Evolutionary conservation across 2,329 filamentous ascomycete species (phyloP), one percentile per base, ranked within the genome.

Genomic region (Colletotrichum destructivum): DNA sequence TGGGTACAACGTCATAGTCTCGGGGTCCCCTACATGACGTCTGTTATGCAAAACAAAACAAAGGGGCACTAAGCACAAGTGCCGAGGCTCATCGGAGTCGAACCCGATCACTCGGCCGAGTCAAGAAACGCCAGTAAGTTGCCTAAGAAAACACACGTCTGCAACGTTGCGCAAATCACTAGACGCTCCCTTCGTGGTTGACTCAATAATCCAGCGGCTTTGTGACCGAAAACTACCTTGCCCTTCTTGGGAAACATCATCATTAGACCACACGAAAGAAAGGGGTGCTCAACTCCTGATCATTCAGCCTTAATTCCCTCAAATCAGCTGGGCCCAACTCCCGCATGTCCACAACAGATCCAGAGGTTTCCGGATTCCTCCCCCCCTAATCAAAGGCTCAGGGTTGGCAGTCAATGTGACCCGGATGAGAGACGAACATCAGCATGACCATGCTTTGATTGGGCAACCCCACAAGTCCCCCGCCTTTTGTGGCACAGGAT

Each of bases 371-470:
- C 31, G 31, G 31, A 18, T 18, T 13, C 7, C 13, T 26, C 31
- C 35, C n/a, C 31, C 46, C 18, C 16, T 23, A 16, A 4, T 9
- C 18, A 38, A 2, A 46, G n/a, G 26, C 18, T 15, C 2, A 4
- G 31, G 26, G 8, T 38, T 38, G 44, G 31, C 12, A 40, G 13
- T 4, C 16, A 8, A 23, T 18, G 15, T 26, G 23, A 12, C 21
- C 21, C 35, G 6, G 46, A 51, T 52, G 21, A 51, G 21, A 51
- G 60, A 62, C 60, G 60, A 62, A 42, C 31, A 38, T 49, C 47
- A 12, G 31, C 16, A 51, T 49, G 15, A 62, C 26, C 11, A 3
- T n/a, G 9, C 13, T 42, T 23, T 62, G 47, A 46, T 63, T 54
- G 49, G 49, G 4, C 1, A 21, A 54, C 61, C 38, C 47, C 61